Percentiles rank a stretch among this genome's conserved stretches.
These are phyloP conservation scores for Spergularia marina DNA, from an alignment of 148 eudicot genomes.

Conservation along the genomic window DNA sequence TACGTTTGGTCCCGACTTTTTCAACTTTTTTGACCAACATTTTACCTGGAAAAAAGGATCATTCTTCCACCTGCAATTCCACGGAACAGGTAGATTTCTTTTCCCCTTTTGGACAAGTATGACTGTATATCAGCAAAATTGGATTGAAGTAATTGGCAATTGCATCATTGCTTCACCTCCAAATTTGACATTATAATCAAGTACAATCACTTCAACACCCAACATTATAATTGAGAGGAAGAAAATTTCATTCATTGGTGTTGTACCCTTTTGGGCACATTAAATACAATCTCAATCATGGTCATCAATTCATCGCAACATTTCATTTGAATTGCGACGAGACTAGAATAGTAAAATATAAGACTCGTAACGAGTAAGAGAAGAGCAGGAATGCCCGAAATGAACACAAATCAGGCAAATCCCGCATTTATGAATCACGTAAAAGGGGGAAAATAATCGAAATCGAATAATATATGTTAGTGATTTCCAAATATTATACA, in stretches of 20 bases:
- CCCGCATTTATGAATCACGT: neutral
- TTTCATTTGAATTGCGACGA: too few relatives aligned
- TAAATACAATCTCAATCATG: slow-evolving; percentile 9
- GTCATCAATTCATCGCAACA: neutral
- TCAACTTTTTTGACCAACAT: slow-evolving; percentile 2
- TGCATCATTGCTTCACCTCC: too few relatives aligned
- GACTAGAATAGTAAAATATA: too few relatives aligned
- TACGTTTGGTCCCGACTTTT: slow-evolving; percentile 11
- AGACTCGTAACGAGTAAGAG: too few relatives aligned
- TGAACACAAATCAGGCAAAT: neutral
- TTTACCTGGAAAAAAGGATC: neutral
- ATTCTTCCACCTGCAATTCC: neutral
- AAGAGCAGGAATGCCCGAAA: neutral
- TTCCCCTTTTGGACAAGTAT: slow-evolving; percentile 4
- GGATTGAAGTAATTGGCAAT: neutral
- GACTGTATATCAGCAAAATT: too few relatives aligned
- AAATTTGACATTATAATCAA: neutral
- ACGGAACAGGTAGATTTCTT: neutral
- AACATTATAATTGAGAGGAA: neutral
- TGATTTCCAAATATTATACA: slow-evolving; percentile 14
- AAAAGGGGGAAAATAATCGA: too few relatives aligned
- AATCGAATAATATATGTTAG: slow-evolving; percentile 8
- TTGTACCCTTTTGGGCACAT: neutral
- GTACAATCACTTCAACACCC: neutral
- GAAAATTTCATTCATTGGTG: slow-evolving; percentile 1